Base-by-base conservation (phyloP, 164 flowering plant genomes). In the Kalanchoe fedtschenkoi region DNA sequence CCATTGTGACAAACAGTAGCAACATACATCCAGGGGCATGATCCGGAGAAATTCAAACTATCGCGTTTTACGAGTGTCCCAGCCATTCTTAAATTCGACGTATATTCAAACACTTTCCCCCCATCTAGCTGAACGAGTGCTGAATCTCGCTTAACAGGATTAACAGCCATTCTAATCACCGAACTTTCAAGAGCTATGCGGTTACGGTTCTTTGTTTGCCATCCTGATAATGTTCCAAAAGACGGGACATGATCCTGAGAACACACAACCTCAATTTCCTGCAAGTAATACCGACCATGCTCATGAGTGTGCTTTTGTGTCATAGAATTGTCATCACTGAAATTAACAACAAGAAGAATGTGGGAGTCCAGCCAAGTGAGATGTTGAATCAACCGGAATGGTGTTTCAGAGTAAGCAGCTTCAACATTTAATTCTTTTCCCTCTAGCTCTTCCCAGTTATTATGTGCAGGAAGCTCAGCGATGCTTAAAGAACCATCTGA, bases 11-110 rank as follows among this genome's bases (percentile, higher is more conserved):
- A 30, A 64, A 85, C 76, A 19, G 64, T 60, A 63, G 75, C 82
- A 41, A 77, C 83, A 68, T 62, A 74, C 98, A 88, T 88, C 86
- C 81, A 81, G 28, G 89, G 88, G 75, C 97, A 90, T 24, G 91
- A 72, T 58, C 85, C 72, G 66, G 78, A 72, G 59, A 93, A 87
- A 42, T 75, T 68, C 66, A 70, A 6, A 56, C 61, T 70, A 63
- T 58, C 72, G 51, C 62, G 64, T 62, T 76, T 78, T 65, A 34
- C 16, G 65, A 63, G 47, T 46, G 56, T 74, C 66, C 65, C 65
- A 10, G 60, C 19, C 13, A 66, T 66, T n/a, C 84, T 80, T 30
- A 66, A 41, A 42, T 73, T 80, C 28, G 87, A 74, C 15, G 69
- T 66, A 68, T 90, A 93, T 66, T 86, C 83, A 35, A 67, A 63